These are phyloP conservation scores for Phytopythium delawarense DNA, from an alignment of 352 stramenopile genomes.

Conservation along the genomic window DNA sequence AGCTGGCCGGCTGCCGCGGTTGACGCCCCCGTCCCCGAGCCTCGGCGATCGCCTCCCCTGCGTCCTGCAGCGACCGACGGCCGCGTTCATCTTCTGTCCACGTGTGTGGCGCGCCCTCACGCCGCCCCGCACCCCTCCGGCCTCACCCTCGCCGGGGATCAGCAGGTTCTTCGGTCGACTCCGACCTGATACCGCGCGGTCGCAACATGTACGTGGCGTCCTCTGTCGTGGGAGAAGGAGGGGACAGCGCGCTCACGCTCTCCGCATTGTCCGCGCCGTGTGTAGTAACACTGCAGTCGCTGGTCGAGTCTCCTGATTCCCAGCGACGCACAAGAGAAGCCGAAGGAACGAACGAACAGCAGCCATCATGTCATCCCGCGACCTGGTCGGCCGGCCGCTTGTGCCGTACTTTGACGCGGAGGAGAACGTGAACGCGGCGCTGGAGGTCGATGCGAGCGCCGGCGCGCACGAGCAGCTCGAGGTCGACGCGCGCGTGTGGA, in stretches of 20 bases:
- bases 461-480: constrained; percentile 54
- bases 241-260: background rate
- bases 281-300: background rate
- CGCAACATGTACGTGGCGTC: background rate
- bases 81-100: background rate
- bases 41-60: background rate
- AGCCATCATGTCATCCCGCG: constrained; percentile 19
- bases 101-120: background rate
- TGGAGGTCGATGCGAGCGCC: constrained; percentile 32
- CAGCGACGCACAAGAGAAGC: background rate
- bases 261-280: background rate
- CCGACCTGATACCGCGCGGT: background rate
- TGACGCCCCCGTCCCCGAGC: background rate
- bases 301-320: constrained; percentile 1
- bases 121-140: background rate
- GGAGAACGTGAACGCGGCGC: constrained; percentile 68
- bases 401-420: constrained; percentile 75
- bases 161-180: background rate
- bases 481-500: constrained; percentile 80
- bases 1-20: background rate
- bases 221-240: background rate
- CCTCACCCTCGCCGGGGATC: background rate
- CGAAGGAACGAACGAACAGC: too few relatives aligned
- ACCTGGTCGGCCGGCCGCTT: constrained; percentile 62
- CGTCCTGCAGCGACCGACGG: background rate